phyloP scores from a whole-genome alignment of 345 rosid genomes.

The Eucalyptus regnans region DNA sequence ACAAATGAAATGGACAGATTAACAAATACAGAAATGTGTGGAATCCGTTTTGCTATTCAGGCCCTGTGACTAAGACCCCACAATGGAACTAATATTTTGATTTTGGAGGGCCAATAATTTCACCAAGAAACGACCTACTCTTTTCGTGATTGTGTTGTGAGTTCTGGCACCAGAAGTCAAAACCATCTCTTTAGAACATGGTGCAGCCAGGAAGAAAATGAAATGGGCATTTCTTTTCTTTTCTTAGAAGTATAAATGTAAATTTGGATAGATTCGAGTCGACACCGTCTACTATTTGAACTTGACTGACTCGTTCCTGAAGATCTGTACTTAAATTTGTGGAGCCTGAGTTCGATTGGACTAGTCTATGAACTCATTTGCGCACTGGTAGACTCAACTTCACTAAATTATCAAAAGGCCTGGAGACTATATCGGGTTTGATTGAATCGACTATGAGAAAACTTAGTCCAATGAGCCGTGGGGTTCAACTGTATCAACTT shows the following conservation, averaged over 20 bases:
- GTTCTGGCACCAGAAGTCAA: not conserved
- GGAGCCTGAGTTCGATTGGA: not conserved
- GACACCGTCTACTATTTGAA: not conserved
- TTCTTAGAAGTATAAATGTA: not conserved
- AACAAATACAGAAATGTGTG: not conserved
- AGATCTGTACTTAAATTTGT: not conserved
- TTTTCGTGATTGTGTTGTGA: not conserved
- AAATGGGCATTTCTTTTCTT: not conserved
- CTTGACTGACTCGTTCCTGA: not conserved
- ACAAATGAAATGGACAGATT: not conserved
- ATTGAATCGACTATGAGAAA: not conserved
- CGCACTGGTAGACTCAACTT: not conserved
- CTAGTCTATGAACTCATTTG: not conserved
- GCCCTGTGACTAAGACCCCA: not conserved
- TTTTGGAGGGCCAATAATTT: not conserved
- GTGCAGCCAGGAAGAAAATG: not conserved
- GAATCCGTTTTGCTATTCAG: not conserved
- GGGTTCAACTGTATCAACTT: not conserved
- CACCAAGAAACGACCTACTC: not conserved
- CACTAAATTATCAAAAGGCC: not conserved
- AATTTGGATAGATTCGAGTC: not conserved
- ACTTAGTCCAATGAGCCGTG: not conserved
- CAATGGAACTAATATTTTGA: not conserved
- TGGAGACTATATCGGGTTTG: not conserved
- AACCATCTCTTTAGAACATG: not conserved